Evolutionary conservation across 108 stramenopile species (phyloP).

Genomic region (Chaetoceros tenuissimus): DNA sequence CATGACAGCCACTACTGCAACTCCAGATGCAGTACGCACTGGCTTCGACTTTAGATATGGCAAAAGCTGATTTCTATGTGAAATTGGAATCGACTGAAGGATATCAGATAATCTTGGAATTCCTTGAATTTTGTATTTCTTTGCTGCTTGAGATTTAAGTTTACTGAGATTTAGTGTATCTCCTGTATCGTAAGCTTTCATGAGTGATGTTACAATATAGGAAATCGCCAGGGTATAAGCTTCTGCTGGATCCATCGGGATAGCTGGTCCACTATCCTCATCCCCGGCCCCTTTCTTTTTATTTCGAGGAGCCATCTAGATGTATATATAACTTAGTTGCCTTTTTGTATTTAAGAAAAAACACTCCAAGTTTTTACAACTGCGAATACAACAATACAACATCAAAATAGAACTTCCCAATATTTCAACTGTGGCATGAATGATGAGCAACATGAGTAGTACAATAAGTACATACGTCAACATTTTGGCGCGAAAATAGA

Average conservation of each 20-base stretch:
- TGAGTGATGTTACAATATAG: constrained; percentile 76
- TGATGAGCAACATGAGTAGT: too few relatives aligned
- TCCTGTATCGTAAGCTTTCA: constrained; percentile 73
- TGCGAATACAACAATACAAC: too few relatives aligned
- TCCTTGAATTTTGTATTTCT: constrained; percentile 75
- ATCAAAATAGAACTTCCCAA: too few relatives aligned
- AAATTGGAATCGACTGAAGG: constrained; percentile 76
- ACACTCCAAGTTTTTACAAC: too few relatives aligned
- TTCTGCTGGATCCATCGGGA: neutral
- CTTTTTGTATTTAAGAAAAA: too few relatives aligned
- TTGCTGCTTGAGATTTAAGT: constrained; percentile 67
- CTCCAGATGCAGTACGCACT: constrained; percentile 88
- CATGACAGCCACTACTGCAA: constrained; percentile 95
- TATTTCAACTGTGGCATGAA: too few relatives aligned
- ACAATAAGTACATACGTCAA: too few relatives aligned
- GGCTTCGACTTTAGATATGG: constrained; percentile 89
- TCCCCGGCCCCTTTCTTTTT: neutral
- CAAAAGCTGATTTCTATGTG: constrained; percentile 62
- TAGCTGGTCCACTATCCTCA: neutral
- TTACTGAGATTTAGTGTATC: constrained; percentile 78
- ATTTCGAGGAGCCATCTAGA: neutral
- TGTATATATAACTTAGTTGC: neutral
- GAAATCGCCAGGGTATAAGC: constrained; percentile 69
- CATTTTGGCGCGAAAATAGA: too few relatives aligned
- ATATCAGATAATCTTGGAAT: constrained; percentile 88